Conservation (phyloP, 768 basidiomycete genomes). For the Amanita jacksonii region DNA sequence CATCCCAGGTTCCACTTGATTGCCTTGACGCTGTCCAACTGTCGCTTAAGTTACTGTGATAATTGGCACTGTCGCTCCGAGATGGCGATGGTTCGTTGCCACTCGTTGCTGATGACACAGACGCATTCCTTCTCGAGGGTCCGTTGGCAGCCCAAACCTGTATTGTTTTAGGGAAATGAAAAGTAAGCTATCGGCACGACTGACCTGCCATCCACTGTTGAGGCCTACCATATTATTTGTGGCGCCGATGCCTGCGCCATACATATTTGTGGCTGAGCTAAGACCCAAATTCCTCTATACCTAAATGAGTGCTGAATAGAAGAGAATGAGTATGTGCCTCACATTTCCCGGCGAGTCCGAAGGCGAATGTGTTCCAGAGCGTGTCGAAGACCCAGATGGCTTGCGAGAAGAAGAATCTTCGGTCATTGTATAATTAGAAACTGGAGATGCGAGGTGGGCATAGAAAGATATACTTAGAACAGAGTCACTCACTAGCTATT, state of each 20-base stretch:
- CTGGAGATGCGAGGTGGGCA: constrained; percentile 11
- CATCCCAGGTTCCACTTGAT: constrained; percentile 53
- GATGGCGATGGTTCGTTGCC: constrained; percentile 34
- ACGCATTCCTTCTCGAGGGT: constrained; percentile 48
- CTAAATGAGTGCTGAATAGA: background rate
- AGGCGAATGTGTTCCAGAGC: constrained; percentile 55
- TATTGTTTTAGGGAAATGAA: constrained; percentile 3
- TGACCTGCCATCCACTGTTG: constrained; percentile 61
- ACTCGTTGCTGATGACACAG: constrained; percentile 51
- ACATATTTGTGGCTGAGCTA: constrained; percentile 33
- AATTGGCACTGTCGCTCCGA: constrained; percentile 34
- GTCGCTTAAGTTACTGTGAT: constrained; percentile 38
- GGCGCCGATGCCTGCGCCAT: constrained; percentile 42
- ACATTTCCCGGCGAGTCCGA: constrained; percentile 52
- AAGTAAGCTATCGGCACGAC: constrained; percentile 12
- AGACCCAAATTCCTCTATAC: constrained; percentile 17
- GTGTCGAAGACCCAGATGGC: constrained; percentile 61
- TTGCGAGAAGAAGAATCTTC: constrained; percentile 50
- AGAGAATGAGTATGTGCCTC: constrained; percentile 13
- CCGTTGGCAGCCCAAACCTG: constrained; percentile 53
- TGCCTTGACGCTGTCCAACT: constrained; percentile 43
- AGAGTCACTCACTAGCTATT: constrained; percentile 15
- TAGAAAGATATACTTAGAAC: background rate
- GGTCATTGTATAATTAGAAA: constrained; percentile 24
- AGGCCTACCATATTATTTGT: constrained; percentile 39